phyloP scores from a whole-genome alignment of 352 stramenopile species.

The Phytophthora foliorum region DNA sequence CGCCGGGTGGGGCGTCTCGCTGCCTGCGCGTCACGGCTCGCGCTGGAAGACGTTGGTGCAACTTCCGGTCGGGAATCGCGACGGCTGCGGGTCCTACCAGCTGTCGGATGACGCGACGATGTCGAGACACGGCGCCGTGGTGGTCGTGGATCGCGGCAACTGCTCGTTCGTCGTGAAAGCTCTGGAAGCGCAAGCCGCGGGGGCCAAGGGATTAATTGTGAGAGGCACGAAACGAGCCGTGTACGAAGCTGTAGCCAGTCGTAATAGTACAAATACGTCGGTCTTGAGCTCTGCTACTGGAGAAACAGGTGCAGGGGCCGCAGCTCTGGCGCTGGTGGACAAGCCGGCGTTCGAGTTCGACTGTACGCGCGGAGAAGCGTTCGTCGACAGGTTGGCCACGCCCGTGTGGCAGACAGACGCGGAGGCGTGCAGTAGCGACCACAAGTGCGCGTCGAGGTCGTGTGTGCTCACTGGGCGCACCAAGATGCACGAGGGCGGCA shows the following conservation, averaged over 20 bases:
- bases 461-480: conserved; percentile 71
- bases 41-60: conserved; percentile 64
- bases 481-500: conserved; percentile 14
- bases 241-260: conserved; percentile 62
- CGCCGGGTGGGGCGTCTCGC: conserved; percentile 65
- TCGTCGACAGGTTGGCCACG: conserved; percentile 48
- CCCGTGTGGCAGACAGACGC: conserved; percentile 66
- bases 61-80: conserved; percentile 42
- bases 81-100: conserved; percentile 55
- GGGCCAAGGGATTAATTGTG: conserved; percentile 65
- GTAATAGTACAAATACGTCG: conserved; percentile 46
- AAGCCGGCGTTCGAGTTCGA: conserved; percentile 78
- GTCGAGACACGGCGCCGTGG: conserved; percentile 41
- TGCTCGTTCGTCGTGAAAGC: conserved; percentile 83
- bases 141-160: conserved; percentile 79
- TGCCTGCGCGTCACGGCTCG: conserved; percentile 58
- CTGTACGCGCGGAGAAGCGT: conserved; percentile 66
- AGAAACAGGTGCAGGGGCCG: neutral
- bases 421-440: conserved; percentile 39
- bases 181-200: conserved; percentile 55
- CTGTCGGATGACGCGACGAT: conserved; percentile 3
- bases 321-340: conserved; percentile 9
- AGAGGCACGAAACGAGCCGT: conserved; percentile 66
- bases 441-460: conserved; percentile 52
- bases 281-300: neutral